Evolutionary conservation across 257 asterid genomes (phyloP).

Genomic region (Petunia axillaris): DNA sequence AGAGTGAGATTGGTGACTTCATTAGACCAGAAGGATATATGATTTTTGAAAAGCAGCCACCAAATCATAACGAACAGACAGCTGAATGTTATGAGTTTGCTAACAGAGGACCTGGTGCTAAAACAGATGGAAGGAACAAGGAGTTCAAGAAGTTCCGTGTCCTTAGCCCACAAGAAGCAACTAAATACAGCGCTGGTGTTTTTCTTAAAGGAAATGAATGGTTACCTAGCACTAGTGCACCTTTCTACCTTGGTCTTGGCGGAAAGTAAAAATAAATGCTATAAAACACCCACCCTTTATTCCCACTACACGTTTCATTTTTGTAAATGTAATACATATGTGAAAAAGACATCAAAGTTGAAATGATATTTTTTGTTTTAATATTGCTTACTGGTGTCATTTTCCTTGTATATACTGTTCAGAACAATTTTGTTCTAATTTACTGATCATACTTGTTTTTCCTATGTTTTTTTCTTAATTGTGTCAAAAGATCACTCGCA

Average conservation of each 20-base stretch:
- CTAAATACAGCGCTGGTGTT: slow-evolving; percentile 27
- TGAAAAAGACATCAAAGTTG: too few species aligned
- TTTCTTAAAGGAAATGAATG: slow-evolving; percentile 35
- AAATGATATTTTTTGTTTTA: too few species aligned
- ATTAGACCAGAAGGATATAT: slow-evolving; percentile 62
- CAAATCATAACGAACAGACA: slow-evolving; percentile 23
- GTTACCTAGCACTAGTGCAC: slow-evolving; percentile 37
- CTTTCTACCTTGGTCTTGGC: slow-evolving; percentile 32
- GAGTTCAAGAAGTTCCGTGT: slow-evolving; percentile 33
- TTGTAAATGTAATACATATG: background rate
- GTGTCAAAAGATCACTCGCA: too few species aligned
- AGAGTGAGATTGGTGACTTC: slow-evolving; percentile 60
- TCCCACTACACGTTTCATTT: background rate
- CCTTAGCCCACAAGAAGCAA: slow-evolving; percentile 30
- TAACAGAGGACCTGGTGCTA: slow-evolving; percentile 64
- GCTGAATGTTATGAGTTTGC: slow-evolving; percentile 51
- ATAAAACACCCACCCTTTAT: background rate
- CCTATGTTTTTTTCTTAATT: too few species aligned
- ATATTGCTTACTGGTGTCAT: too few species aligned
- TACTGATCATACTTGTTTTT: too few species aligned
- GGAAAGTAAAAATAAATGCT: background rate
- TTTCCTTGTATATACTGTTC: too few species aligned
- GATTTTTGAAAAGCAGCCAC: slow-evolving; percentile 31
- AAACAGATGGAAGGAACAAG: slow-evolving; percentile 34
- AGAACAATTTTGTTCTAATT: too few species aligned